phyloP scores from a whole-genome alignment of 1,284 basidiomycete genomes.

The Cutaneotrichosporon sp. region DNA sequence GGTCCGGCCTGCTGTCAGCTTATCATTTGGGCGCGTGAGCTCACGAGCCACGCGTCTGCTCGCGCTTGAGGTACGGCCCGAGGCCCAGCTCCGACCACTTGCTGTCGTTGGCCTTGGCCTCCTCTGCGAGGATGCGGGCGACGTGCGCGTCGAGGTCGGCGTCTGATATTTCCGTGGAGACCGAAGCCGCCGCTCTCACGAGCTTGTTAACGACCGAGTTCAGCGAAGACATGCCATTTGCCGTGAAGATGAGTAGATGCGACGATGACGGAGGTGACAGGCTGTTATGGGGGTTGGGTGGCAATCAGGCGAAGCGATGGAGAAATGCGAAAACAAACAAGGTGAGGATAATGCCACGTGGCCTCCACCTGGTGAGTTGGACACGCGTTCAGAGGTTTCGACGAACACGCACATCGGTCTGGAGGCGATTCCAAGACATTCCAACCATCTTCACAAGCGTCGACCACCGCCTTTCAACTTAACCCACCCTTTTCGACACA shows the following conservation, averaged over 20 bases:
- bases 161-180: constrained; percentile 66
- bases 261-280: not conserved
- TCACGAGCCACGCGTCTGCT: constrained; percentile 62
- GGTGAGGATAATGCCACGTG: constrained; percentile 3
- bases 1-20: constrained; percentile 43
- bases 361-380: constrained; percentile 9
- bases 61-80: constrained; percentile 41
- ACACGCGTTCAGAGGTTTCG: constrained; percentile 13
- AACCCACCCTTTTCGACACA: not conserved
- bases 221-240: constrained; percentile 54
- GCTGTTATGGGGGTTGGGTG: not conserved
- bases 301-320: not conserved
- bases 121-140: constrained; percentile 79
- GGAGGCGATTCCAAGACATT: constrained; percentile 18
- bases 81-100: constrained; percentile 51
- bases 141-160: constrained; percentile 84
- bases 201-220: constrained; percentile 82
- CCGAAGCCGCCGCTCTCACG: constrained; percentile 71
- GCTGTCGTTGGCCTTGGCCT: constrained; percentile 84
- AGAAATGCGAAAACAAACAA: not conserved
- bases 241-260: not conserved
- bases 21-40: constrained; percentile 52
- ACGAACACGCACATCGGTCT: not conserved
- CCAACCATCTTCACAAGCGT: constrained; percentile 5
- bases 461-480: not conserved